Percentiles rank a stretch among this genome's conserved stretches.
Evolutionary conservation across 495 filamentous ascomycete genomes (phyloP).

Genomic region (Schizothecium vesticola): DNA sequence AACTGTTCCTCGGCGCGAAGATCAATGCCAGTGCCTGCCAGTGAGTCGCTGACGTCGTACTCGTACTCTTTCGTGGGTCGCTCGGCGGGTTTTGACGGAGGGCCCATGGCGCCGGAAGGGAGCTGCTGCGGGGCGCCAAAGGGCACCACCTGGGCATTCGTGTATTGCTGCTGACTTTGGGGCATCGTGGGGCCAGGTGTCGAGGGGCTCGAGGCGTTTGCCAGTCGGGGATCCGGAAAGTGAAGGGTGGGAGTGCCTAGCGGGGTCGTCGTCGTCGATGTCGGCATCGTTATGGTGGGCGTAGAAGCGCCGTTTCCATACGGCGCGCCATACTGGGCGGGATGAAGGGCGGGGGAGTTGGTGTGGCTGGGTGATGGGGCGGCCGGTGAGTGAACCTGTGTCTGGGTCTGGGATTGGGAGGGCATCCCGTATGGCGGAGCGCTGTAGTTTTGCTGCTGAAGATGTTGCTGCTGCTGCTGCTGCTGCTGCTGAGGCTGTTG

Average conservation of each 20-base stretch:
- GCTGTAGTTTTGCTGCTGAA: neutral
- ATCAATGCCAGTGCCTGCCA: conserved; percentile 76
- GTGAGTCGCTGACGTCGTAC: conserved; percentile 63
- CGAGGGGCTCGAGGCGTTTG: conserved; percentile 26
- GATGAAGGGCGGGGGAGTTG: conserved; percentile 9
- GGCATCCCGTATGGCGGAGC: neutral
- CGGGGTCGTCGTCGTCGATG: conserved; percentile 9
- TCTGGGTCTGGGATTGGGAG: neutral
- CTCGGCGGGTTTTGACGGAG: conserved; percentile 67
- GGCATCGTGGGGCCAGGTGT: conserved; percentile 12
- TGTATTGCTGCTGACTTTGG: conserved; percentile 30
- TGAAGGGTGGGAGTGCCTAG: conserved; percentile 15
- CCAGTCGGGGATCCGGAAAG: conserved; percentile 19
- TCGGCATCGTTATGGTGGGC: conserved; percentile 10
- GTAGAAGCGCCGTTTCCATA: conserved; percentile 20
- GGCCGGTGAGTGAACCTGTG: conserved; percentile 3
- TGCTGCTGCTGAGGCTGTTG: conserved; percentile 1
- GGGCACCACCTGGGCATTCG: conserved; percentile 36
- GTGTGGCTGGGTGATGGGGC: conserved; percentile 18
- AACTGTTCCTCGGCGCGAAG: conserved; percentile 75
- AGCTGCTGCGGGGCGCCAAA: conserved; percentile 17
- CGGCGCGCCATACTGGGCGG: conserved; percentile 9
- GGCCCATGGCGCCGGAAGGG: conserved; percentile 59
- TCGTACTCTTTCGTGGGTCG: conserved; percentile 65
- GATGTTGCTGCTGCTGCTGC: conserved; percentile 1